Percentiles rank a stretch among this genome's conserved stretches.
Conservation (phyloP, 352 stramenopile genomes). For the Salisapilia sapeloensis region DNA sequence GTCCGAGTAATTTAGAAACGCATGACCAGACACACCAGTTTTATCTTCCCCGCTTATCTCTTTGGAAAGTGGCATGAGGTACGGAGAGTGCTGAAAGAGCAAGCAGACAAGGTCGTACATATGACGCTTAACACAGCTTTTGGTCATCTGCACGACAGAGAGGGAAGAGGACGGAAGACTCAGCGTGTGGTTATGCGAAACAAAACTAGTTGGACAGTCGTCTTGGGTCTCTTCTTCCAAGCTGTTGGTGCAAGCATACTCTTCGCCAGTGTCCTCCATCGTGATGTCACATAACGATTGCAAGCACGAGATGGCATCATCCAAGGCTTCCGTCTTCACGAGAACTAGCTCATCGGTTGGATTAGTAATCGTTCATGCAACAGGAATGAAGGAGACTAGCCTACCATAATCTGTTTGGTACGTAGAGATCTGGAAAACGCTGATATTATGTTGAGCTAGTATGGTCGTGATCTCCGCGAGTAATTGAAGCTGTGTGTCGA, state of each 20-base stretch:
- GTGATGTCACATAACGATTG: slow-evolving; percentile 36
- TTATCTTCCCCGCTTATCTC: no score
- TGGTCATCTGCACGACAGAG: slow-evolving; percentile 34
- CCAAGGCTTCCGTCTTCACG: slow-evolving; percentile 38
- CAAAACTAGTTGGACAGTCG: slow-evolving; percentile 3
- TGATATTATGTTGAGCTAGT: slow-evolving; percentile 24
- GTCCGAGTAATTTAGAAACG: slow-evolving; percentile 44
- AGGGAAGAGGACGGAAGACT: slow-evolving; percentile 32
- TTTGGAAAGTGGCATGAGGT: no score
- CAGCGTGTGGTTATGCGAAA: slow-evolving; percentile 26
- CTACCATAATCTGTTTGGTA: slow-evolving; percentile 50
- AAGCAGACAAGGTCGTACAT: slow-evolving; percentile 38
- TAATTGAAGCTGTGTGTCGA: slow-evolving; percentile 30
- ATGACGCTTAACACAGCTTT: slow-evolving; percentile 18
- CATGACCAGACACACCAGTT: no score
- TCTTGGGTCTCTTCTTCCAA: neutral
- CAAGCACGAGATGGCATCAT: slow-evolving; percentile 20
- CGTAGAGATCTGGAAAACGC: slow-evolving; percentile 56
- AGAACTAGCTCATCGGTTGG: slow-evolving; percentile 15
- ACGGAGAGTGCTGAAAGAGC: slow-evolving; percentile 20
- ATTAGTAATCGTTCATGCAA: neutral
- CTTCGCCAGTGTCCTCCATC: slow-evolving; percentile 21
- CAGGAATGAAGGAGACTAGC: neutral
- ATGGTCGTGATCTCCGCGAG: slow-evolving; percentile 42
- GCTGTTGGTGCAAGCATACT: slow-evolving; percentile 1